Evolutionary conservation across 768 basidiomycete genomes (phyloP).

Genomic region (Leccinellum rugosiceps): DNA sequence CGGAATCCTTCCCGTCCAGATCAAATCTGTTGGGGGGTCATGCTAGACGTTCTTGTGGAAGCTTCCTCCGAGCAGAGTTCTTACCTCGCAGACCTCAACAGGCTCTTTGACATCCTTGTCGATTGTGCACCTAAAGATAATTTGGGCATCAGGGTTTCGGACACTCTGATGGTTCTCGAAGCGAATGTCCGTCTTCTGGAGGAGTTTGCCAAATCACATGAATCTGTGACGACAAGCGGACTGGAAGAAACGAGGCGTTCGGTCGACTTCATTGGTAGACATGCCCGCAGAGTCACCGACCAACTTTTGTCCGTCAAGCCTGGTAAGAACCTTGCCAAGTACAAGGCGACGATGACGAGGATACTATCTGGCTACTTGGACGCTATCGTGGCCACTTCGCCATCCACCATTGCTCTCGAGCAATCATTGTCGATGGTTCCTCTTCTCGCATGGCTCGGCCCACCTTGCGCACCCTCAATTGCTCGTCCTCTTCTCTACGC

Average conservation of each 20-base stretch:
- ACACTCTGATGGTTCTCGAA: conserved; percentile 42
- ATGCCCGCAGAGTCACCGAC: conserved; percentile 2
- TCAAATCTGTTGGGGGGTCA: conserved; percentile 49
- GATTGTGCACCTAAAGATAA: conserved; percentile 35
- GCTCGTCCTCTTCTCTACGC: conserved; percentile 42
- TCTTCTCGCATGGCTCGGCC: conserved; percentile 31
- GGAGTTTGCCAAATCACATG: conserved; percentile 1
- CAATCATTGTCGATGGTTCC: conserved; percentile 22
- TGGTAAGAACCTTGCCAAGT: conserved; percentile 15
- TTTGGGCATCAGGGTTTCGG: conserved; percentile 33
- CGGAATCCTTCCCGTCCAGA: conserved; percentile 50
- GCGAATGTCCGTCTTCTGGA: conserved; percentile 39
- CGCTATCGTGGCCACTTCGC: conserved; percentile 1
- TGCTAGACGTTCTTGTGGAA: conserved; percentile 55
- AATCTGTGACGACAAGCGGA: not conserved
- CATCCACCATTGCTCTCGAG: not conserved
- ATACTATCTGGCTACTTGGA: conserved; percentile 21
- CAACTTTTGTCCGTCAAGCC: conserved; percentile 12
- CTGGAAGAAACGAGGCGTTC: conserved; percentile 9
- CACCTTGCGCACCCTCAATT: conserved; percentile 33
- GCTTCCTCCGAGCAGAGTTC: conserved; percentile 27
- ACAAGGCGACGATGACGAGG: conserved; percentile 9
- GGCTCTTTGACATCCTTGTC: conserved; percentile 44
- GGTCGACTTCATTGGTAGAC: conserved; percentile 29
- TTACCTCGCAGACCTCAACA: conserved; percentile 54